Percentiles rank a stretch among this genome's conserved stretches.
Conservation (phyloP, 23 red algal species). For the Cyanidium caldarium region DNA sequence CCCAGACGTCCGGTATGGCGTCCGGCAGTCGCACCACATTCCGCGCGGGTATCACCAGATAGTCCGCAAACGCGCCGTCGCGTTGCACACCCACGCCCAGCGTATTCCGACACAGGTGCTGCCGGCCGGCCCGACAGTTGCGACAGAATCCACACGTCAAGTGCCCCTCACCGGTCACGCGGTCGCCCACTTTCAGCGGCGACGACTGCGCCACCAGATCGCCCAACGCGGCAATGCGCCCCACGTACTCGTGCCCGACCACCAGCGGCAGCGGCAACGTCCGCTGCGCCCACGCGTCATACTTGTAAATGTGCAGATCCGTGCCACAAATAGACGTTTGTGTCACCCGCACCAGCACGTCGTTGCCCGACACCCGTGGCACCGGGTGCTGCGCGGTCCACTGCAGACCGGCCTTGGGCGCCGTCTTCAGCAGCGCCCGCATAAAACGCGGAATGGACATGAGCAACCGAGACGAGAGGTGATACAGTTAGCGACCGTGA, state of each 20-base stretch:
- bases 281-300: conserved; percentile 17
- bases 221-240: conserved; percentile 13
- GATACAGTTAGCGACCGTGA: no score
- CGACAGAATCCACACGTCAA: conserved; percentile 24
- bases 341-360: conserved; percentile 11
- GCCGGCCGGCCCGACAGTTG: conserved; percentile 15
- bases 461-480: no score
- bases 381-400: not conserved
- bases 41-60: conserved; percentile 7
- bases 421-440: not conserved
- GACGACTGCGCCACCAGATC: not conserved
- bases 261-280: conserved; percentile 8
- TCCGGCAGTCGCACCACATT: conserved; percentile 18
- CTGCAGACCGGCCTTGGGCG: not conserved
- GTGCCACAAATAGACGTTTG: conserved; percentile 17
- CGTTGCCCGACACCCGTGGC: not conserved
- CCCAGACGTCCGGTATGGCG: conserved; percentile 7
- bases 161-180: conserved; percentile 20
- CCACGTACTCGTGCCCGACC: conserved; percentile 20
- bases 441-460: not conserved
- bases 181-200: conserved; percentile 9
- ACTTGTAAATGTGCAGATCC: conserved; percentile 18
- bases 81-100: conserved; percentile 18
- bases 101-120: conserved; percentile 23
- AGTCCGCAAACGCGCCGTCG: conserved; percentile 20